Conservation (phyloP, 1,139 yeast species). For the Waltiozyma sp. region DNA sequence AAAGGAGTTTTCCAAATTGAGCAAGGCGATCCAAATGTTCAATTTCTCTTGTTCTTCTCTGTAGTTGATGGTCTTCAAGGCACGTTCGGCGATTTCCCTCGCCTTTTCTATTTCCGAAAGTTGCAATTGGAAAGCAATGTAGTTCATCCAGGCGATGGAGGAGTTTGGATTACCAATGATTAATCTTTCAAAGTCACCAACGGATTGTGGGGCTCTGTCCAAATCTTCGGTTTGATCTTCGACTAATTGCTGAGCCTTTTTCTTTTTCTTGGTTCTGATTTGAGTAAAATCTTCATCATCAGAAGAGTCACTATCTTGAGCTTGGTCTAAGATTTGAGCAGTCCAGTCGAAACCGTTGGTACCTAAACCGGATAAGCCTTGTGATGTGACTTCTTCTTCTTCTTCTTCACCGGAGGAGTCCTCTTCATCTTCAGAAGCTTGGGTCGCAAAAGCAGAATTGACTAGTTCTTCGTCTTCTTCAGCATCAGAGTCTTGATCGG, state of each 20-base stretch:
- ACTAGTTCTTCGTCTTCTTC: slow-evolving; percentile 18
- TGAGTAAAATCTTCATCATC: slow-evolving; percentile 41
- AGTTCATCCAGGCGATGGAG: slow-evolving; percentile 93
- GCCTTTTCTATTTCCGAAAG: slow-evolving; percentile 91
- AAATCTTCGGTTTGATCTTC: slow-evolving; percentile 83
- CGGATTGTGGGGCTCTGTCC: slow-evolving; percentile 82
- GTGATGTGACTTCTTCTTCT: slow-evolving; percentile 17
- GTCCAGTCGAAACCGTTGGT: slow-evolving; percentile 92
- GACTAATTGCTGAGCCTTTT: slow-evolving; percentile 32
- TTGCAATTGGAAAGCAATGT: slow-evolving; percentile 95
- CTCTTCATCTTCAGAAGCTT: slow-evolving; percentile 10
- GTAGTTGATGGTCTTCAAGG: slow-evolving; percentile 78
- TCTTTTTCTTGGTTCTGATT: slow-evolving; percentile 29
- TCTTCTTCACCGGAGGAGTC: slow-evolving; percentile 14
- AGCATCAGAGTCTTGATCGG: slow-evolving; percentile 19
- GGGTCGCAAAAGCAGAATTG: slow-evolving; percentile 10
- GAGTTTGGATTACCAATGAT: slow-evolving; percentile 89
- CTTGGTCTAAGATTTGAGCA: slow-evolving; percentile 76
- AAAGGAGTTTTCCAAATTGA: slow-evolving; percentile 88
- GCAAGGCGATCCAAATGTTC: slow-evolving; percentile 91
- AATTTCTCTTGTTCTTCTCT: slow-evolving; percentile 90
- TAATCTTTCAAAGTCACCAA: slow-evolving; percentile 81
- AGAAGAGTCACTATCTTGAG: slow-evolving; percentile 36
- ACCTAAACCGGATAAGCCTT: slow-evolving; percentile 43
- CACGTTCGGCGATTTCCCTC: slow-evolving; percentile 86